phyloP scores from a whole-genome alignment of 441 rosid species.

The Capsella rubella region DNA sequence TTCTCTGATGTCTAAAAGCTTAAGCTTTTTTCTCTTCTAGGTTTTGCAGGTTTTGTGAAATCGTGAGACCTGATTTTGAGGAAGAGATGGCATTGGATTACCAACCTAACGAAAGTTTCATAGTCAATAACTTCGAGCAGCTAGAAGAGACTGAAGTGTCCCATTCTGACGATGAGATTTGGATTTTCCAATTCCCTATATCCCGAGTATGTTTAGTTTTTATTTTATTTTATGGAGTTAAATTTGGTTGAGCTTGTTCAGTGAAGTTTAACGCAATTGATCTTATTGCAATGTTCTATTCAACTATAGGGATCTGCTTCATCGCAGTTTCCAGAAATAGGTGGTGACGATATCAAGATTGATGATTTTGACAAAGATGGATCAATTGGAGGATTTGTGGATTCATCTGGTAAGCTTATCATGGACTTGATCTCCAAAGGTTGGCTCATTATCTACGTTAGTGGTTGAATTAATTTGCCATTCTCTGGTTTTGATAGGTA shows the following conservation, averaged over 20 bases:
- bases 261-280: not conserved
- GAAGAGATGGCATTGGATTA: slow-evolving; percentile 42
- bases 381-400: slow-evolving; percentile 60
- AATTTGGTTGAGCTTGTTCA: not conserved
- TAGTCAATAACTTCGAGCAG: slow-evolving; percentile 50
- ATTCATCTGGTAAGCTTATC: slow-evolving; percentile 56
- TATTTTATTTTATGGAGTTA: not conserved
- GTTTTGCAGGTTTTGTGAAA: slow-evolving; percentile 12
- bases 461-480: not conserved
- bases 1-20: not conserved
- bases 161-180: slow-evolving; percentile 65
- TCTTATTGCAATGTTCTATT: not conserved
- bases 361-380: slow-evolving; percentile 61
- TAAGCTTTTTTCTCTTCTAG: not conserved
- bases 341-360: slow-evolving; percentile 53
- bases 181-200: slow-evolving; percentile 82
- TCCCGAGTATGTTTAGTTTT: slow-evolving; percentile 50
- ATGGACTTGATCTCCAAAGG: not conserved
- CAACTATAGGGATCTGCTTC: not conserved
- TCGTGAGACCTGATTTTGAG: slow-evolving; percentile 1
- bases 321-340: slow-evolving; percentile 63
- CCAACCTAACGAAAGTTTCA: slow-evolving; percentile 56
- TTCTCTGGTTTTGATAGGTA: slow-evolving; percentile 55
- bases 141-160: slow-evolving; percentile 49
- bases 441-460: not conserved